A percentile compares a stretch with the other conserved stretches of the same genome.
Conservation (phyloP, 495 filamentous ascomycete genomes). For the Neurospora tetrasperma region DNA sequence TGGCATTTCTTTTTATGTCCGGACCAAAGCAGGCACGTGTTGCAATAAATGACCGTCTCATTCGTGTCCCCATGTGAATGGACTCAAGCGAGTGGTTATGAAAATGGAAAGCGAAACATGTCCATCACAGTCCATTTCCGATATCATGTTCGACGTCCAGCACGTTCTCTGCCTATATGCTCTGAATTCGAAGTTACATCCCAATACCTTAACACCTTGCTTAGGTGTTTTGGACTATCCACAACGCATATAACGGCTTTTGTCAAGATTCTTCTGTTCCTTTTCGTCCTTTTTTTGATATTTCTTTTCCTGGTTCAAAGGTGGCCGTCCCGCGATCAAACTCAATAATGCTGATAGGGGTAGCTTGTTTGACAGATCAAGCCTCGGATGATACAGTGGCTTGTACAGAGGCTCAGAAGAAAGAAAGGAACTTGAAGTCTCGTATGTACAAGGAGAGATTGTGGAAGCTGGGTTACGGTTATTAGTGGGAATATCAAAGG, state of each 20-base stretch:
- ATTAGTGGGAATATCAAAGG: no score
- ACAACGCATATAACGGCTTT: neutral
- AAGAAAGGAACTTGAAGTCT: no score
- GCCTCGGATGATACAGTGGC: no score
- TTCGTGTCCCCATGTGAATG: neutral
- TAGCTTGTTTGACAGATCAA: no score
- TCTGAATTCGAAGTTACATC: neutral
- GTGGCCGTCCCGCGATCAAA: no score
- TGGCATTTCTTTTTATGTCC: neutral
- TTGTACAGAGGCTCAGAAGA: no score
- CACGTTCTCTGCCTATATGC: neutral
- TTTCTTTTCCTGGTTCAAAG: no score
- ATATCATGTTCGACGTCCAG: neutral
- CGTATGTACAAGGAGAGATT: no score
- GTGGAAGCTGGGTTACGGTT: no score
- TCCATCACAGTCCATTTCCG: neutral
- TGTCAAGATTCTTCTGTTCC: no score
- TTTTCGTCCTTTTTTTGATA: no score
- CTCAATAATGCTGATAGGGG: no score
- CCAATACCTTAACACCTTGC: neutral
- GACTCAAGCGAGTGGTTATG: neutral
- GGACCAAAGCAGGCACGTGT: neutral
- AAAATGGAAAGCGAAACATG: neutral
- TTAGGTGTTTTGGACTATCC: neutral
- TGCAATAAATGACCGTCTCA: neutral